phyloP scores from a whole-genome alignment of 768 basidiomycete genomes.

The Pulveroboletus frians region DNA sequence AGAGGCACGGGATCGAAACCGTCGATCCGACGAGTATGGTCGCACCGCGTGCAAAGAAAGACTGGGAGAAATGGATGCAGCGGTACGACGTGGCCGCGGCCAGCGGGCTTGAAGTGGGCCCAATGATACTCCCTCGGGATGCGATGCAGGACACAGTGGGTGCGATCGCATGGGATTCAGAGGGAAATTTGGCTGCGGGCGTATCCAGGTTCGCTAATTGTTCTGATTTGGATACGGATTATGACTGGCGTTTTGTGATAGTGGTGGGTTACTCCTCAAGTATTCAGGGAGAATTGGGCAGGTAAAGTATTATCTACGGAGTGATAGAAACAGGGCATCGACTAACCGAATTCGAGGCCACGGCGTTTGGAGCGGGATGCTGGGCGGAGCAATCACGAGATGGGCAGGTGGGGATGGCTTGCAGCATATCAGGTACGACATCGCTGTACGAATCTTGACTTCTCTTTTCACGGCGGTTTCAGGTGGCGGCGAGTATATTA shows the following conservation, averaged over 20 bases:
- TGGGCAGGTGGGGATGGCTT: slow-evolving; percentile 43
- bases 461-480: slow-evolving; percentile 1
- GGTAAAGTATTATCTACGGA: slow-evolving; percentile 32
- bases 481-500: slow-evolving; percentile 74
- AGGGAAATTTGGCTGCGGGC: slow-evolving; percentile 54
- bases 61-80: slow-evolving; percentile 61
- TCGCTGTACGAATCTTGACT: not conserved
- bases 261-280: slow-evolving; percentile 79
- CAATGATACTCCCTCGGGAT: slow-evolving; percentile 19
- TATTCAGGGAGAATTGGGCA: slow-evolving; percentile 70
- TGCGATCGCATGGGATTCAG: slow-evolving; percentile 53
- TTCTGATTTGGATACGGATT: no score
- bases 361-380: slow-evolving; percentile 69
- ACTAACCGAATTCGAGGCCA: slow-evolving; percentile 43
- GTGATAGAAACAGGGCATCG: not conserved
- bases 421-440: slow-evolving; percentile 55
- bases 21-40: slow-evolving; percentile 46
- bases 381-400: slow-evolving; percentile 49
- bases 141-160: slow-evolving; percentile 76
- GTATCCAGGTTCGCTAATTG: slow-evolving; percentile 56
- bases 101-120: not conserved
- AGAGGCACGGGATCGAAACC: slow-evolving; percentile 22
- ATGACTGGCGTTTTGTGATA: slow-evolving; percentile 23
- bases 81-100: slow-evolving; percentile 30
- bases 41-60: slow-evolving; percentile 40